A percentile compares a stretch with the other conserved stretches of the same genome.
These are phyloP conservation scores for Ceratocystis diversiconidia DNA, from an alignment of 2,329 filamentous ascomycete species.

Conservation along the genomic window DNA sequence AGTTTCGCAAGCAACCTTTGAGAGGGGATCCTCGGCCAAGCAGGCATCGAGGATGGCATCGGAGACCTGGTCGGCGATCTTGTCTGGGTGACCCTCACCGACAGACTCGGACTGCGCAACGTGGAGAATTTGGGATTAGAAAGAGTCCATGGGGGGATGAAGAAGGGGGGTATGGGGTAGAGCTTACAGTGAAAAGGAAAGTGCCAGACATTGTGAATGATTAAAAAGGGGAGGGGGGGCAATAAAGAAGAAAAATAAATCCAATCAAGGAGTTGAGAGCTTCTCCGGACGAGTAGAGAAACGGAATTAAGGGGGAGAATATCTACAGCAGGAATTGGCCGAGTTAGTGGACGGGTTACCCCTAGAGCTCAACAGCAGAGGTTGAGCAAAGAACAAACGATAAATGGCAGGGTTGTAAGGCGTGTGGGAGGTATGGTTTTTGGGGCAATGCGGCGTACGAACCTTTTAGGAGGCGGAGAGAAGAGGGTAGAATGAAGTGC, in stretches of 20 bases:
- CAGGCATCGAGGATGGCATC: constrained; percentile 98
- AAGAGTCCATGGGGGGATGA: not conserved
- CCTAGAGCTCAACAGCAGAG: not conserved
- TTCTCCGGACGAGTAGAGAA: not conserved
- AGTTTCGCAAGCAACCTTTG: constrained; percentile 98
- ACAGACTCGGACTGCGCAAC: constrained; percentile 62
- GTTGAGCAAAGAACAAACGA: constrained; percentile 19
- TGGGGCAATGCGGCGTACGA: not conserved
- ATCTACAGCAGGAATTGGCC: not conserved
- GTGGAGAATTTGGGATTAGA: constrained; percentile 21
- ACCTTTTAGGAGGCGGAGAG: constrained; percentile 10
- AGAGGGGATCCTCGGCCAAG: constrained; percentile 82
- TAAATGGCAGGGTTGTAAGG: constrained; percentile 3
- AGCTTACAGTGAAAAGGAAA: constrained; percentile 66
- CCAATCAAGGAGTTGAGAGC: constrained; percentile 20
- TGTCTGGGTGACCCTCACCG: constrained; percentile 84
- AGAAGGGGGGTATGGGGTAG: not conserved
- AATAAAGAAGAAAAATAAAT: constrained; percentile 16
- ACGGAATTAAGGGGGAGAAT: constrained; percentile 7
- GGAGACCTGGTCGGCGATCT: constrained; percentile 97
- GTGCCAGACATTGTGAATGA: constrained; percentile 51
- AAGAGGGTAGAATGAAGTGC: constrained; percentile 14
- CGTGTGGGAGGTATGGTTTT: not conserved
- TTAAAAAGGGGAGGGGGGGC: constrained; percentile 18
- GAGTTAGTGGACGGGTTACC: constrained; percentile 14